Evolutionary conservation across 2,329 filamentous ascomycete species (phyloP).

Genomic region (Cercospora berteroae): DNA sequence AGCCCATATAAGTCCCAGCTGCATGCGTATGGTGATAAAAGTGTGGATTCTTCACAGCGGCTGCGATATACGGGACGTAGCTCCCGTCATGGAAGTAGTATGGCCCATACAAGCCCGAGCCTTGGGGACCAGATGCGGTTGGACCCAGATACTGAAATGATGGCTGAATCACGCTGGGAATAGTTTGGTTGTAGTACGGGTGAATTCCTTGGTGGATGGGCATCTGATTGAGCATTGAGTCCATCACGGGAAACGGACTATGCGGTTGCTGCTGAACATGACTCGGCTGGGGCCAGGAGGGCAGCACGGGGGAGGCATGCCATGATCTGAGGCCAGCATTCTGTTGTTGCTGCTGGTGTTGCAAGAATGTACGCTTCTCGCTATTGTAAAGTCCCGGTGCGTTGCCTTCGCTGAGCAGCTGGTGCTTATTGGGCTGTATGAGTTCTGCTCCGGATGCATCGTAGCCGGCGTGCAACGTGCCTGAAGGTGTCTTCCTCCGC

Average conservation of each 20-base stretch:
- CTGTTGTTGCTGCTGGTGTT: conserved; percentile 34
- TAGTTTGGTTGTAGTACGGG: conserved; percentile 46
- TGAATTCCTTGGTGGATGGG: conserved; percentile 41
- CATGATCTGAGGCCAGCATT: conserved; percentile 19
- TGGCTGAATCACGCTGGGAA: conserved; percentile 60
- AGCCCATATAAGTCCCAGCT: conserved; percentile 18
- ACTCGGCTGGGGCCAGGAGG: conserved; percentile 4
- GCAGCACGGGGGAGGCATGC: conserved; percentile 8
- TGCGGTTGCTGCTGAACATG: conserved; percentile 24
- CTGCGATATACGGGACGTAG: conserved; percentile 59
- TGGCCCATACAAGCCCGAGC: conserved; percentile 57
- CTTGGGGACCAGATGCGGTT: conserved; percentile 57
- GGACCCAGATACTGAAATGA: conserved; percentile 59
- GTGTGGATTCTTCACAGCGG: conserved; percentile 55
- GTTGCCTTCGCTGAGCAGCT: conserved; percentile 56
- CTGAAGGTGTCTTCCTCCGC: conserved; percentile 87
- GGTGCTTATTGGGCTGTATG: conserved; percentile 65
- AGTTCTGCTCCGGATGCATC: conserved; percentile 62
- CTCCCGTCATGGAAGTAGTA: conserved; percentile 62
- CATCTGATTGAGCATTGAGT: conserved; percentile 61
- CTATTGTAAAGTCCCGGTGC: conserved; percentile 35
- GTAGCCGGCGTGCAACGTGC: conserved; percentile 88
- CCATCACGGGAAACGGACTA: conserved; percentile 50
- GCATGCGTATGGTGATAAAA: conserved; percentile 38
- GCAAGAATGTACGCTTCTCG: conserved; percentile 33